Evolutionary conservation across 169 alveolate genomes (phyloP), one percentile per base, ranked within the genome.

Genomic region (Fabrea salina): DNA sequence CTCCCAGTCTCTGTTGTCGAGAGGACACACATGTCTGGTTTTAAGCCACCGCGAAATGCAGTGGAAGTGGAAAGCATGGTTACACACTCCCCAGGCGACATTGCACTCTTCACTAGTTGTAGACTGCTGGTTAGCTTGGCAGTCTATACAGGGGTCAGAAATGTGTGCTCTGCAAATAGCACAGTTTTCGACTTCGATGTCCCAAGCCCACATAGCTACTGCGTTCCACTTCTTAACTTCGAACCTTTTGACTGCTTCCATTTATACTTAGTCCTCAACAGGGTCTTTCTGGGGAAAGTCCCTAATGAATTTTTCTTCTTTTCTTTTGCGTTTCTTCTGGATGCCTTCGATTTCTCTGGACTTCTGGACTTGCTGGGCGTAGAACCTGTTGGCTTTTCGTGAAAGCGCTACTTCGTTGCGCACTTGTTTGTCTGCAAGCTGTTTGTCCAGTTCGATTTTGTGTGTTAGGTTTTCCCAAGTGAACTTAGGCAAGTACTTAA

Each of bases 61-160:
- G 89, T 98, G 99, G 80, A 97, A 95, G 84, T 98, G 99, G 92
- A 97, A 98, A 51, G 99, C 99, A 83, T 98, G 99, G 86, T 98
- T 97, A 83, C 99, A 98, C 32, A 94, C 98, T 32, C 99, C 99
- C 99, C 99, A 98, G n/a, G 99, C 99, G 30, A 98, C 98, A n/a
- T 98, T 94, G 83, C 99, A 98, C 75, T 96, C 99, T 53, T 95
- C 97, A 79, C 88, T 86, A 71, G 74, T 82, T 33, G 64, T 80
- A 27, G 89, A 90, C 35, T 88, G 95, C 79, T 87, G 89, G 49
- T 94, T 90, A 25, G 98, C 99, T 89, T 98, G 99, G 79, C 99
- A 97, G 82, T 98, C 99, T 53, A 97, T 96, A 82, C 99, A 98
- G 40, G 96, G 95, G 79, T 98, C 99, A 99, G 96, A 97, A 79